phyloP scores from a whole-genome alignment of 306 rosid genomes.

The Vigna trinervia region DNA sequence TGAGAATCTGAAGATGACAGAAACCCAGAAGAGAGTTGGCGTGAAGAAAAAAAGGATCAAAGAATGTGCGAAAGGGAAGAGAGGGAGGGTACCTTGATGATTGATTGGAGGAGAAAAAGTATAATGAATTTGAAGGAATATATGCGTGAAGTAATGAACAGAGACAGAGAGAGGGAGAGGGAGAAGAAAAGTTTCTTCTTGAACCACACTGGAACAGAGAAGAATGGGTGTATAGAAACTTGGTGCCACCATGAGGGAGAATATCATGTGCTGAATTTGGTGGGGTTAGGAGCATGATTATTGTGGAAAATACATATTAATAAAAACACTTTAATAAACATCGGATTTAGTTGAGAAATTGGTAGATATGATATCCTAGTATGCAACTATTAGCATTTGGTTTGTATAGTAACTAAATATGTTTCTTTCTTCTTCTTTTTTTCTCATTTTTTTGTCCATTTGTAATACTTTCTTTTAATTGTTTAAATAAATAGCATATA shows the following conservation, averaged over 20 bases:
- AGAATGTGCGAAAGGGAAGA: conserved; percentile 41
- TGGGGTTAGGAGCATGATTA: conserved; percentile 12
- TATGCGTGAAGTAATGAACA: conserved; percentile 49
- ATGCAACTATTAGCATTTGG: neutral
- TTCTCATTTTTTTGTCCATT: neutral
- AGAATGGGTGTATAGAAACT: conserved; percentile 17
- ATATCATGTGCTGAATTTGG: conserved; percentile 14
- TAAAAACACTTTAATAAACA: conserved; percentile 18
- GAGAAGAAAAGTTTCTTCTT: conserved; percentile 41
- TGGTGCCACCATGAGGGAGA: neutral
- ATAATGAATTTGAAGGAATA: conserved; percentile 56
- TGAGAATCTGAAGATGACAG: conserved; percentile 25
- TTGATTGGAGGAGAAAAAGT: conserved; percentile 46
- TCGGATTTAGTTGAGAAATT: conserved; percentile 10
- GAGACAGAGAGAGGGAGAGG: conserved; percentile 11
- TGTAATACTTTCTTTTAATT: neutral
- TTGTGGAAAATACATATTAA: conserved; percentile 19
- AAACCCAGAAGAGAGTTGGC: conserved; percentile 29
- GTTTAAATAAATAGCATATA: neutral
- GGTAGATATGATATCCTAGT: neutral
- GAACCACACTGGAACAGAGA: conserved; percentile 40
- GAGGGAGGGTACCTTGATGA: conserved; percentile 38
- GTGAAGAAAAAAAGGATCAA: conserved; percentile 39
- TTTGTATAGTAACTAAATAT: neutral
- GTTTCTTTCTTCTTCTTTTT: too few relatives aligned